phyloP scores from a whole-genome alignment of 768 basidiomycete species.

The Lactifluus volemus region DNA sequence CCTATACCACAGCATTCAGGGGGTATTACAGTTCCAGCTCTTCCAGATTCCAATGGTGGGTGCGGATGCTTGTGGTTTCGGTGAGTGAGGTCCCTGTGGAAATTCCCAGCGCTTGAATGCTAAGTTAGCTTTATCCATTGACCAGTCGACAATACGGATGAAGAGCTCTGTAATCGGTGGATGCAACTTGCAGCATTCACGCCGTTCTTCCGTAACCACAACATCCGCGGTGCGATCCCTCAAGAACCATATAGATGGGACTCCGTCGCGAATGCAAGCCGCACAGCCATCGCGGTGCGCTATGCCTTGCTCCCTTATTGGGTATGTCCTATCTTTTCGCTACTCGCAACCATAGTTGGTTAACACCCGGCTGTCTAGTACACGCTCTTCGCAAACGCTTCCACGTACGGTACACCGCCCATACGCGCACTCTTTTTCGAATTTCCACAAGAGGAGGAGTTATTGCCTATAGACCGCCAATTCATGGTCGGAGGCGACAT shows the following conservation, averaged over 20 bases:
- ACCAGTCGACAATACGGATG: slow-evolving; percentile 54
- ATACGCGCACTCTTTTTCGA: slow-evolving; percentile 72
- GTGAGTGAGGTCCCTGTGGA: slow-evolving; percentile 26
- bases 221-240: slow-evolving; percentile 50
- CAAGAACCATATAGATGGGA: slow-evolving; percentile 82
- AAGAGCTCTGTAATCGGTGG: slow-evolving; percentile 79
- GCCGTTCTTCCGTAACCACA: slow-evolving; percentile 81
- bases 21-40: slow-evolving; percentile 73
- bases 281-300: slow-evolving; percentile 59
- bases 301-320: slow-evolving; percentile 74
- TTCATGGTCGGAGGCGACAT: slow-evolving; percentile 65
- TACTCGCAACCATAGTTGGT: not conserved
- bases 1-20: slow-evolving; percentile 62
- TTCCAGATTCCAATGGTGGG: slow-evolving; percentile 83
- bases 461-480: slow-evolving; percentile 55
- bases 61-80: slow-evolving; percentile 67
- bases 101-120: no score
- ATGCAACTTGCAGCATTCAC: slow-evolving; percentile 79
- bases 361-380: slow-evolving; percentile 35
- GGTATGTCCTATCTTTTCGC: slow-evolving; percentile 33
- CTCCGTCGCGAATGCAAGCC: slow-evolving; percentile 64
- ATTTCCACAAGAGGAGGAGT: slow-evolving; percentile 61
- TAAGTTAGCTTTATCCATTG: not conserved
- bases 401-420: slow-evolving; percentile 55
- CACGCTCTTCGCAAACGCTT: slow-evolving; percentile 63